phyloP scores from a whole-genome alignment of 2,329 filamentous ascomycete genomes.

The Orbilia ellipsospora region DNA sequence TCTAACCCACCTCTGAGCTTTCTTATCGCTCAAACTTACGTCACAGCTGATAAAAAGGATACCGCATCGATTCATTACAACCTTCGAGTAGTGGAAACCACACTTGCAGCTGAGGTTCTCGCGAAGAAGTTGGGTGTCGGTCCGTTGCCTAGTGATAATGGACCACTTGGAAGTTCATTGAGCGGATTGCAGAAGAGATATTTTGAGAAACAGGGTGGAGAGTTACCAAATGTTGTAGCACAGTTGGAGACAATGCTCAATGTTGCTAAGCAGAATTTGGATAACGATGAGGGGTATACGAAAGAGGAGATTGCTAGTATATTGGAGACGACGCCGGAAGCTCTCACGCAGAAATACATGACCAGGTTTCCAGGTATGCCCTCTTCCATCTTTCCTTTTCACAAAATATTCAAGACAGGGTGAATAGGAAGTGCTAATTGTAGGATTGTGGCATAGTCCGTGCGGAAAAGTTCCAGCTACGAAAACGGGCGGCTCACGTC shows the following conservation, averaged over 20 bases:
- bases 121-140: constrained; percentile 71
- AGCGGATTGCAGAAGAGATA: constrained; percentile 87
- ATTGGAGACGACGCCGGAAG: constrained; percentile 74
- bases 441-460: constrained; percentile 68
- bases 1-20: constrained; percentile 87
- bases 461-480: constrained; percentile 85
- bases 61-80: constrained; percentile 97
- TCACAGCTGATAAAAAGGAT: constrained; percentile 92
- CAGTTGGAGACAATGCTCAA: constrained; percentile 80
- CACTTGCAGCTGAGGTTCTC: constrained; percentile 79
- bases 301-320: constrained; percentile 82
- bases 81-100: constrained; percentile 93
- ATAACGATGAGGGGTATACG: constrained; percentile 85
- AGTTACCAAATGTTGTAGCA: constrained; percentile 65
- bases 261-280: constrained; percentile 76
- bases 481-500: constrained; percentile 88
- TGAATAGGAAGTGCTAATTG: background rate
- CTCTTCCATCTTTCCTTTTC: background rate
- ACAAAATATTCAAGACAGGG: background rate
- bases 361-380: constrained; percentile 75
- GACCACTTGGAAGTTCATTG: constrained; percentile 83
- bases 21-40: constrained; percentile 92
- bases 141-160: constrained; percentile 78
- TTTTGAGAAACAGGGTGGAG: constrained; percentile 70
- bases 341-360: constrained; percentile 82